phyloP scores from a whole-genome alignment of 768 basidiomycete species.

The Phaeolepiota aurea region DNA sequence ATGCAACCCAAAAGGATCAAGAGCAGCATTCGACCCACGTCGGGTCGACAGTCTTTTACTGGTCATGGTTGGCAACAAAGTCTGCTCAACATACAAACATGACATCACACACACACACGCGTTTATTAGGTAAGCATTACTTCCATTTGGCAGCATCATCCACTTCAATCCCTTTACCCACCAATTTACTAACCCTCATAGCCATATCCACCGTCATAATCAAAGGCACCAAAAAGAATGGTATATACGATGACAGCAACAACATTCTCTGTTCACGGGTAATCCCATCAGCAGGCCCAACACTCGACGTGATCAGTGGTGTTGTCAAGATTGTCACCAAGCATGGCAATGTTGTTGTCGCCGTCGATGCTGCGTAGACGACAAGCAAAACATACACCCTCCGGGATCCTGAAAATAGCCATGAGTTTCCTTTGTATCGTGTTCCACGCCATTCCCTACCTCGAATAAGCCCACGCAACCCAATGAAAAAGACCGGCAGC shows the following conservation, averaged over 20 bases:
- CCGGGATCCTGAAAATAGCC: conserved; percentile 31
- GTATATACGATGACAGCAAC: conserved; percentile 63
- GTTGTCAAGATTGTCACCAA: conserved; percentile 25
- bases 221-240: conserved; percentile 67
- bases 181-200: conserved; percentile 23
- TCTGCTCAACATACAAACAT: neutral
- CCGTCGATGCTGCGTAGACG: conserved; percentile 69
- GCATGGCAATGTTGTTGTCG: conserved; percentile 73
- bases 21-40: conserved; percentile 60
- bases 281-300: conserved; percentile 12
- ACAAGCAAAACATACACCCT: conserved; percentile 56
- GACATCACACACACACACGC: neutral
- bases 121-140: conserved; percentile 8
- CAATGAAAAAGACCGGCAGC: conserved; percentile 71
- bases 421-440: no score
- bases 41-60: conserved; percentile 37
- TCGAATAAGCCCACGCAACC: conserved; percentile 48
- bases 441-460: no score
- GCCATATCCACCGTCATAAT: conserved; percentile 72
- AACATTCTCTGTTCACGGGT: conserved; percentile 43
- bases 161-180: conserved; percentile 16
- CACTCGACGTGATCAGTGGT: conserved; percentile 27
- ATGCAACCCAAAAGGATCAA: conserved; percentile 60
- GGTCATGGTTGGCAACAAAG: conserved; percentile 3
- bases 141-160: conserved; percentile 20